Percentiles rank a stretch among this genome's conserved stretches.
phyloP scores from a whole-genome alignment of 345 rosid genomes.

The Eucalyptus tenuipes region DNA sequence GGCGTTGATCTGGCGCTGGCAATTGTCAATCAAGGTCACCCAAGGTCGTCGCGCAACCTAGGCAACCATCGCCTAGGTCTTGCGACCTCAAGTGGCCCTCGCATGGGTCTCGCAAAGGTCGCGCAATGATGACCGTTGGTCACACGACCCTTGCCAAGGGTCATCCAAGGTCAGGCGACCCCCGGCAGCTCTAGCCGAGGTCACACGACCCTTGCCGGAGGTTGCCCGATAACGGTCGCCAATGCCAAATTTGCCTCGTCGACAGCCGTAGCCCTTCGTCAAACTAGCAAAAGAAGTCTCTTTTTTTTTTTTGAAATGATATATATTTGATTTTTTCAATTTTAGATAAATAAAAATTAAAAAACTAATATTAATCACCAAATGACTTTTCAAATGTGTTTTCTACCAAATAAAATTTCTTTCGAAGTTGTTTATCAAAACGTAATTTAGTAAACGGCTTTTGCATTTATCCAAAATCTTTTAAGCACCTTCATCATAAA shows the following conservation, averaged over 20 bases:
- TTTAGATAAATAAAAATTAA: no score
- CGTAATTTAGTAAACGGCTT: rapidly evolving
- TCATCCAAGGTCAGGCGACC: rapidly evolving
- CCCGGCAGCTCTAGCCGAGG: rapidly evolving
- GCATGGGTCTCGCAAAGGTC: no score
- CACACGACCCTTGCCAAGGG: no score
- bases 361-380: no score
- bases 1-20: rapidly evolving
- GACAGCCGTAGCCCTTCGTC: rapidly evolving
- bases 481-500: no score
- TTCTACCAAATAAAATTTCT: no score
- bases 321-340: no score
- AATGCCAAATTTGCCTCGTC: rapidly evolving
- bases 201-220: rapidly evolving
- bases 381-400: no score
- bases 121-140: rapidly evolving
- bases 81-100: rapidly evolving
- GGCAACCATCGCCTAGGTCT: rapidly evolving
- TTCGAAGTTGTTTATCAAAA: no score
- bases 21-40: rapidly evolving
- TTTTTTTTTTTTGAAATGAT: no score
- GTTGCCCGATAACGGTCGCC: rapidly evolving
- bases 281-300: rapidly evolving
- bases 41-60: rapidly evolving
- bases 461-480: no score